Percentiles rank a stretch among this genome's conserved stretches.
Conservation (phyloP, 495 filamentous ascomycete genomes). For the Podospora pseudocomata region DNA sequence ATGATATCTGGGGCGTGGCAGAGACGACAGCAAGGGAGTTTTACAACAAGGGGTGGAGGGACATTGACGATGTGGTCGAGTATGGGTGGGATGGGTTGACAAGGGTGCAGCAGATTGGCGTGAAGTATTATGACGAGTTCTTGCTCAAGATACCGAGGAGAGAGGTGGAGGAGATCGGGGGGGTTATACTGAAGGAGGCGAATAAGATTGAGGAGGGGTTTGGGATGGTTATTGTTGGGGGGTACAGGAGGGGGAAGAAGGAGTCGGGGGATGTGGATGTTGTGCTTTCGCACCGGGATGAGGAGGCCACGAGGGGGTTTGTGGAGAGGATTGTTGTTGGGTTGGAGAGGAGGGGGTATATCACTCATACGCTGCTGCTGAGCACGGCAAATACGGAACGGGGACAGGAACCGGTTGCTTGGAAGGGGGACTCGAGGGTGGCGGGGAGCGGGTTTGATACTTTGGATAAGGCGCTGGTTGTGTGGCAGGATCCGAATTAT, state of each 20-base stretch:
- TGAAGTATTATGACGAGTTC: conserved; percentile 96
- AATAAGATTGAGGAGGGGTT: conserved; percentile 51
- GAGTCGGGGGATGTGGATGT: conserved; percentile 79
- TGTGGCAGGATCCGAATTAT: conserved; percentile 79
- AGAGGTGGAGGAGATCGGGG: conserved; percentile 70
- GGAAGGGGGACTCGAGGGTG: conserved; percentile 41
- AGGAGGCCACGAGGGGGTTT: conserved; percentile 60
- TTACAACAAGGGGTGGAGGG: conserved; percentile 72
- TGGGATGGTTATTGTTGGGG: conserved; percentile 73
- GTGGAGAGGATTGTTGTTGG: conserved; percentile 62
- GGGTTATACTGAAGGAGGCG: conserved; percentile 60
- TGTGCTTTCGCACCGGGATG: conserved; percentile 74
- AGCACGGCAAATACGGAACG: conserved; percentile 63
- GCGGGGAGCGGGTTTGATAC: conserved; percentile 67
- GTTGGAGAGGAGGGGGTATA: conserved; percentile 63
- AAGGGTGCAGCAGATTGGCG: conserved; percentile 84
- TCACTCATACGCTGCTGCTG: conserved; percentile 79
- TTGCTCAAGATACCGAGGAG: conserved; percentile 61
- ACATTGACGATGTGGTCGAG: conserved; percentile 76
- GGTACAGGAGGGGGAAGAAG: conserved; percentile 78
- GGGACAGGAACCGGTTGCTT: conserved; percentile 60
- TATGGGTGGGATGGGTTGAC: conserved; percentile 71
- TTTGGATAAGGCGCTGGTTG: conserved; percentile 85
- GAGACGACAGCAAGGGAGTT: conserved; percentile 78
- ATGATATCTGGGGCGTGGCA: conserved; percentile 87